Conservation (phyloP, 2,329 filamentous ascomycete species). For the Penicillium sp. region DNA sequence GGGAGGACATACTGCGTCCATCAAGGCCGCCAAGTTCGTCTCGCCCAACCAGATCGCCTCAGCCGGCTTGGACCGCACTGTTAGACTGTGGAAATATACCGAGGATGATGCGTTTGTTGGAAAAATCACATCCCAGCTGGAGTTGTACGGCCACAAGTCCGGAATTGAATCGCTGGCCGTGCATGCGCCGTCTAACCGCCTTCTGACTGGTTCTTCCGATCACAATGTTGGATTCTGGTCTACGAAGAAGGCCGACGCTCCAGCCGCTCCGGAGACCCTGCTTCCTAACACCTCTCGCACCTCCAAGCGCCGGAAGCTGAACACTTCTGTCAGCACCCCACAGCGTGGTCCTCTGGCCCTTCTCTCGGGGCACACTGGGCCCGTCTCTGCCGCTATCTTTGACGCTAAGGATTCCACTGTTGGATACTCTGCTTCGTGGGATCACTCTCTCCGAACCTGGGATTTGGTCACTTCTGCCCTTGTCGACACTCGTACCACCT, state of each 20-base stretch:
- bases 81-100: constrained; percentile 88
- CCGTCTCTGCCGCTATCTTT: constrained; percentile 82
- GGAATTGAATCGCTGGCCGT: constrained; percentile 77
- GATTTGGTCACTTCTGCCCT: constrained; percentile 81
- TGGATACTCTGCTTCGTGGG: constrained; percentile 88
- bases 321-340: constrained; percentile 61
- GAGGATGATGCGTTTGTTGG: constrained; percentile 67
- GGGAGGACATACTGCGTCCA: constrained; percentile 75
- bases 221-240: constrained; percentile 89
- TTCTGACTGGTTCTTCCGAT: constrained; percentile 86
- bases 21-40: constrained; percentile 85
- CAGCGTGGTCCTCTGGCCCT: constrained; percentile 81
- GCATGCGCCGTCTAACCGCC: constrained; percentile 73
- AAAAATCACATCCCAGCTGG: constrained; percentile 73
- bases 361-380: constrained; percentile 72
- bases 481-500: constrained; percentile 82
- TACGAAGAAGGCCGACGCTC: constrained; percentile 75
- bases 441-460: constrained; percentile 89
- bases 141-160: constrained; percentile 82
- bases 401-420: constrained; percentile 84
- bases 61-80: constrained; percentile 80
- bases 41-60: constrained; percentile 80
- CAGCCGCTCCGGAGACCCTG: constrained; percentile 72
- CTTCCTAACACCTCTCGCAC: constrained; percentile 68
- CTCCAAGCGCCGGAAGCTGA: constrained; percentile 79